phyloP scores from a whole-genome alignment of 805 yeast species.

The Yamadazyma nakazawae region DNA sequence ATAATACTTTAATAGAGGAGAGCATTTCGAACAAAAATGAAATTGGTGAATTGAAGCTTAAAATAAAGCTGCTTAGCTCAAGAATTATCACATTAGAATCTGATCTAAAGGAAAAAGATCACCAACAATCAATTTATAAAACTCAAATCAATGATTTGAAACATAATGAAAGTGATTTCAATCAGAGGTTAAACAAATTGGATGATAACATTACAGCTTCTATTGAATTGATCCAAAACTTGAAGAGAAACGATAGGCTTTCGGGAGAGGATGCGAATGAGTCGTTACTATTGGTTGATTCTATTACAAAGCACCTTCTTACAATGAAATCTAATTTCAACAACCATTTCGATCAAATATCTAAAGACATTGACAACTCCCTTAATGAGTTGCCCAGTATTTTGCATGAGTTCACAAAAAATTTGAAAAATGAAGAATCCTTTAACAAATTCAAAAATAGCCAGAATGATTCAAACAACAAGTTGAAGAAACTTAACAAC shows the following conservation, averaged over 20 bases:
- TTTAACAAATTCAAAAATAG: conserved; percentile 9
- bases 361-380: conserved; percentile 8
- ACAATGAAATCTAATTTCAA: conserved; percentile 10
- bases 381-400: conserved; percentile 10
- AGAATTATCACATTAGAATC: conserved; percentile 8
- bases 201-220: conserved; percentile 2
- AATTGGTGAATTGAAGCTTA: conserved; percentile 12
- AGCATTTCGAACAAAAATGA: conserved; percentile 13
- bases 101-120: conserved; percentile 2
- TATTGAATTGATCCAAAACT: conserved; percentile 1
- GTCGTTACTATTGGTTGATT: background rate
- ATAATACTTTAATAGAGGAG: conserved; percentile 25
- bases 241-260: conserved; percentile 7
- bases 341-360: conserved; percentile 6
- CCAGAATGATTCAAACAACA: conserved; percentile 8
- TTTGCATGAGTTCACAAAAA: conserved; percentile 8
- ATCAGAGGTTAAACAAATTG: background rate
- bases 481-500: conserved; percentile 6
- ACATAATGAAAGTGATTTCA: conserved; percentile 3
- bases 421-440: conserved; percentile 12
- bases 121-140: background rate
- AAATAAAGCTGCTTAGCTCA: conserved; percentile 1
- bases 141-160: conserved; percentile 6
- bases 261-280: conserved; percentile 1
- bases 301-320: conserved; percentile 6